These are phyloP conservation scores for Starmerella khaoyaiensis DNA, from an alignment of 805 yeast species.

Conservation along the genomic window DNA sequence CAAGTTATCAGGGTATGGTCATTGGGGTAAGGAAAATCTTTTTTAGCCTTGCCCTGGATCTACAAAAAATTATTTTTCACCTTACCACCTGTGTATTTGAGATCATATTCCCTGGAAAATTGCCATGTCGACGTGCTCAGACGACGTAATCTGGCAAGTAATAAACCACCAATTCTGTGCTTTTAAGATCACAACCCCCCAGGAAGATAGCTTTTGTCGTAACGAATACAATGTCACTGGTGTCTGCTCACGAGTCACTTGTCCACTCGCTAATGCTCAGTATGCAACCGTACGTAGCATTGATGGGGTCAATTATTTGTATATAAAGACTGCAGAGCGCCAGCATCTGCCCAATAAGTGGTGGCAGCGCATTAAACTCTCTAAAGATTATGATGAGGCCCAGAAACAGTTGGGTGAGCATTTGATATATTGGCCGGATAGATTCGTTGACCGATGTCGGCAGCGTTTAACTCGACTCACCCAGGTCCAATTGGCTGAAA, in stretches of 20 bases:
- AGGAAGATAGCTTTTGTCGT: slow-evolving; percentile 84
- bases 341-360: slow-evolving; percentile 86
- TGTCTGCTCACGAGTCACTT: slow-evolving; percentile 79
- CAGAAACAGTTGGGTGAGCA: slow-evolving; percentile 78
- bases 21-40: no score
- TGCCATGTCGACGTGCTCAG: slow-evolving; percentile 32
- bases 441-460: slow-evolving; percentile 82
- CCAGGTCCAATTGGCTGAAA: slow-evolving; percentile 89
- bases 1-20: no score
- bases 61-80: background rate
- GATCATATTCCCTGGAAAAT: background rate
- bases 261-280: slow-evolving; percentile 74
- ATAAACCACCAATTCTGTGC: slow-evolving; percentile 93
- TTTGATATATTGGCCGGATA: slow-evolving; percentile 84
- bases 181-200: slow-evolving; percentile 72
- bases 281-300: slow-evolving; percentile 30
- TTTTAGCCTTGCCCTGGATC: no score
- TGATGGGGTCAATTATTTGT: slow-evolving; percentile 32
- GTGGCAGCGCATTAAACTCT: slow-evolving; percentile 90
- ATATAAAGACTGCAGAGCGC: slow-evolving; percentile 96
- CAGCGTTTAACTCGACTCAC: slow-evolving; percentile 90
- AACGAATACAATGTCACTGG: slow-evolving; percentile 95
- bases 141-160: slow-evolving; percentile 93
- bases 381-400: slow-evolving; percentile 81
- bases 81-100: background rate